phyloP scores from a whole-genome alignment of 345 rosid species.

The Populus tremula region DNA sequence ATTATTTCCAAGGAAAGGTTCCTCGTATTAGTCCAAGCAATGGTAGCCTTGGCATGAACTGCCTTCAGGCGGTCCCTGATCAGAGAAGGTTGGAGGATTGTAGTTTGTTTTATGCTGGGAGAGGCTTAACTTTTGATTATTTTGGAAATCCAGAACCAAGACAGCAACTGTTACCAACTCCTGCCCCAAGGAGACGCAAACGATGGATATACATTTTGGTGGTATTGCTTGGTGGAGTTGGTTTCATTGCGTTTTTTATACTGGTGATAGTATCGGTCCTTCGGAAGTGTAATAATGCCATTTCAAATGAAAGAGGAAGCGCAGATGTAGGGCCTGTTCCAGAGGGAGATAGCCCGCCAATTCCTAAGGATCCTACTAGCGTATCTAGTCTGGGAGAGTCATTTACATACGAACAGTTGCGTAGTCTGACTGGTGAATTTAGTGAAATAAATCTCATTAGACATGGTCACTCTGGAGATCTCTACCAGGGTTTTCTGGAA shows the following conservation, averaged over 20 bases:
- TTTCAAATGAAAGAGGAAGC: slow-evolving; percentile 39
- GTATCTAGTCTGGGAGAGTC: slow-evolving; percentile 12
- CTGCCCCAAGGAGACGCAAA: slow-evolving; percentile 7
- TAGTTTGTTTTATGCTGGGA: slow-evolving; percentile 18
- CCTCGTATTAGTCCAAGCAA: background rate
- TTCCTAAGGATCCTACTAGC: slow-evolving; percentile 15
- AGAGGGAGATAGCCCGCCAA: slow-evolving; percentile 34
- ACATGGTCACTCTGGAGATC: slow-evolving; percentile 36
- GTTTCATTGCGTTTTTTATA: slow-evolving; percentile 33
- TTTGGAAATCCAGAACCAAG: slow-evolving; percentile 3
- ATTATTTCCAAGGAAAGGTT: slow-evolving; percentile 30
- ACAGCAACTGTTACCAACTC: background rate
- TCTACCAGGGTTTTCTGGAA: slow-evolving; percentile 20
- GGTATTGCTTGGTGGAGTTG: slow-evolving; percentile 25
- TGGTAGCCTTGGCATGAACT: slow-evolving; percentile 15
- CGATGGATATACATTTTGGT: slow-evolving; percentile 28
- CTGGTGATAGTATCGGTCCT: slow-evolving; percentile 35
- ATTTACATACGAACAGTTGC: slow-evolving; percentile 26
- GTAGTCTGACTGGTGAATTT: slow-evolving; percentile 12
- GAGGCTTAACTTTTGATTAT: slow-evolving; percentile 17
- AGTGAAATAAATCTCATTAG: slow-evolving; percentile 25
- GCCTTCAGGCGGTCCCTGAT: slow-evolving; percentile 11
- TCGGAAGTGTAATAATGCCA: slow-evolving; percentile 28
- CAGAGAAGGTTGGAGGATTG: slow-evolving; percentile 26
- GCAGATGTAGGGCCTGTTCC: slow-evolving; percentile 59